These are phyloP conservation scores for Coemansia sp. DNA, from an alignment of 192 early-diverging fungal genomes.

Conservation along the genomic window DNA sequence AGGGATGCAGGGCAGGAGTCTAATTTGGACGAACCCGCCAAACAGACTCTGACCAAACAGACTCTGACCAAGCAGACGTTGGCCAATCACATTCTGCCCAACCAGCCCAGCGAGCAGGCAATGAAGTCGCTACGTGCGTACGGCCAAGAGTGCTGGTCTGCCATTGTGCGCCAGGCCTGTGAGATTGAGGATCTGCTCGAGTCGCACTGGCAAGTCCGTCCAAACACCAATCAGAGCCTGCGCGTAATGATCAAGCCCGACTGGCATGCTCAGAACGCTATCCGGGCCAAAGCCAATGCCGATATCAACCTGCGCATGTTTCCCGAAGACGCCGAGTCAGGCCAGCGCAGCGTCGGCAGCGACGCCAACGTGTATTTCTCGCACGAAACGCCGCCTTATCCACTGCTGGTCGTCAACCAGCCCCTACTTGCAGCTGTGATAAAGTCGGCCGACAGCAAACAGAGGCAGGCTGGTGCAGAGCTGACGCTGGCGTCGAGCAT, in stretches of 20 bases:
- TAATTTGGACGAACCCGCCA: constrained; percentile 17
- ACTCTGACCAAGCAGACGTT: constrained; percentile 35
- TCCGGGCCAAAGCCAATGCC: constrained; percentile 48
- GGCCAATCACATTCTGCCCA: constrained; percentile 43
- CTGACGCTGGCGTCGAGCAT: constrained; percentile 49
- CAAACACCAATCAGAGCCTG: constrained; percentile 23
- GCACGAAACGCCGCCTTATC: constrained; percentile 47
- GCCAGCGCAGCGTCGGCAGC: constrained; percentile 14
- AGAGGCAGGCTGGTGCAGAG: constrained; percentile 30
- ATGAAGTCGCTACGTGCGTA: constrained; percentile 45
- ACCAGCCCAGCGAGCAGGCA: constrained; percentile 40
- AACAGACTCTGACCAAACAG: constrained; percentile 36
- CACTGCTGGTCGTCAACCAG: constrained; percentile 45
- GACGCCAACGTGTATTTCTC: constrained; percentile 36
- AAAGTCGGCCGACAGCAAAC: constrained; percentile 10
- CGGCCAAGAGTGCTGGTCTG: constrained; percentile 45
- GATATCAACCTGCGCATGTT: constrained; percentile 41
- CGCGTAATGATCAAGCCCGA: constrained; percentile 42
- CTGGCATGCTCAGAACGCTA: constrained; percentile 45
- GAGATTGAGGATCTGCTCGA: constrained; percentile 49
- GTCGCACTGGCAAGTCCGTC: constrained; percentile 50
- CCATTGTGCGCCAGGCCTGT: constrained; percentile 48
- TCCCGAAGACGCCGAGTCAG: constrained; percentile 14
- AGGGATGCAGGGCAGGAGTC: constrained; percentile 16
- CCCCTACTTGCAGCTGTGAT: constrained; percentile 33